phyloP scores from a whole-genome alignment of 2,329 filamentous ascomycete species.

The Aspergillus pseudoterreus region DNA sequence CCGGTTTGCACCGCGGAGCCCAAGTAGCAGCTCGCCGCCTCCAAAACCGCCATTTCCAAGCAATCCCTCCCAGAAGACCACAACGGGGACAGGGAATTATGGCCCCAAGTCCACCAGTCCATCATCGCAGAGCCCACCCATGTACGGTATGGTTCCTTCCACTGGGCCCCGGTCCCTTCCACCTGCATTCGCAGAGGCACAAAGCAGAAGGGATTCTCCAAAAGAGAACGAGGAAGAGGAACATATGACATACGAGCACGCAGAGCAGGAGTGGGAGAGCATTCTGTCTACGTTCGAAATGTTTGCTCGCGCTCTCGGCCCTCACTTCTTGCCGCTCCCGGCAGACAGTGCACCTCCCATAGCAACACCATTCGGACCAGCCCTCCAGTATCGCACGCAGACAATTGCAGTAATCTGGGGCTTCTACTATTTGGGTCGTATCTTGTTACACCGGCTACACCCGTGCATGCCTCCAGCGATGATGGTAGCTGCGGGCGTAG shows the following conservation, averaged over 20 bases:
- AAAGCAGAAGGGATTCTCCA: conserved; percentile 19
- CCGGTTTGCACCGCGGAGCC: conserved; percentile 21
- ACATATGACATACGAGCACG: conserved; percentile 63
- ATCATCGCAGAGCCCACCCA: conserved; percentile 30
- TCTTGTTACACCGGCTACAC: conserved; percentile 76
- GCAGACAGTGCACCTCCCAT: conserved; percentile 62
- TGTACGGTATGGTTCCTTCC: conserved; percentile 49
- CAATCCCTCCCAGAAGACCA: conserved; percentile 7
- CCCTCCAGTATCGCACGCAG: conserved; percentile 77
- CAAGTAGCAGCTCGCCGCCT: conserved; percentile 3
- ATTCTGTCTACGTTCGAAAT: conserved; percentile 40
- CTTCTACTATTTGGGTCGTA: conserved; percentile 79
- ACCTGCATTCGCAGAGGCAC: conserved; percentile 52
- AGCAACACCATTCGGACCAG: conserved; percentile 74
- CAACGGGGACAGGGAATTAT: neutral
- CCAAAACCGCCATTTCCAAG: conserved; percentile 8
- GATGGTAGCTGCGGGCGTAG: conserved; percentile 78
- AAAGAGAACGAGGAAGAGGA: conserved; percentile 55
- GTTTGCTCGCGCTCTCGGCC: conserved; percentile 59
- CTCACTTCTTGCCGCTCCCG: conserved; percentile 71
- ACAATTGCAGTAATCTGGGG: conserved; percentile 86
- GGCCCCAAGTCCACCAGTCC: neutral
- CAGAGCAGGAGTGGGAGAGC: conserved; percentile 70
- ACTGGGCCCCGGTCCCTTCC: conserved; percentile 42
- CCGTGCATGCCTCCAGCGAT: conserved; percentile 88